Evolutionary conservation across 1,284 basidiomycete genomes (phyloP).

Genomic region (Thelephora terrestris): DNA sequence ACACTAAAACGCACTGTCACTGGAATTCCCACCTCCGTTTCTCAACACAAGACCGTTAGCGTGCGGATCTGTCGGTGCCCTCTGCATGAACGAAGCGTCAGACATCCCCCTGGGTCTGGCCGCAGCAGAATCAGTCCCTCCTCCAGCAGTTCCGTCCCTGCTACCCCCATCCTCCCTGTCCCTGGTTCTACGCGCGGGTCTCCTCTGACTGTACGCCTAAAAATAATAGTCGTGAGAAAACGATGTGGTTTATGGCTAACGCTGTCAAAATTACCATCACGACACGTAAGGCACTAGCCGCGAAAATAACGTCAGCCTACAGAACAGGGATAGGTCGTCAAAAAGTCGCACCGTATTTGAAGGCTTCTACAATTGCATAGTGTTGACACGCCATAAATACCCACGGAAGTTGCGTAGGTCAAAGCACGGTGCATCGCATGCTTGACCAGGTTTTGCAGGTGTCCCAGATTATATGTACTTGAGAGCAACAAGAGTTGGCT

Average conservation of each 20-base stretch:
- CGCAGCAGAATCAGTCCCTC: constrained; percentile 11
- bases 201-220: constrained; percentile 39
- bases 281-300: constrained; percentile 21
- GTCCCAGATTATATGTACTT: constrained; percentile 71
- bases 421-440: constrained; percentile 89
- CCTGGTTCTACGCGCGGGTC: constrained; percentile 40
- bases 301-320: constrained; percentile 6
- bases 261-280: constrained; percentile 21
- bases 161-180: constrained; percentile 35
- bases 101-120: constrained; percentile 42
- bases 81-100: constrained; percentile 28
- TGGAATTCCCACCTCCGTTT: constrained; percentile 3
- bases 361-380: constrained; percentile 81
- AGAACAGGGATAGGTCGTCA: constrained; percentile 2
- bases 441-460: constrained; percentile 71
- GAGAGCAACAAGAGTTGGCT: constrained; percentile 80
- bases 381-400: constrained; percentile 89
- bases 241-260: constrained; percentile 9
- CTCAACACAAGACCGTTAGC: constrained; percentile 5
- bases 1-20: not conserved
- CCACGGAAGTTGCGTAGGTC: constrained; percentile 76
- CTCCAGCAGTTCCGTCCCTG: constrained; percentile 18
- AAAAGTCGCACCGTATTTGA: constrained; percentile 59
- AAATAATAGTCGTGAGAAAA: constrained; percentile 6
- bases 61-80: constrained; percentile 10